A percentile compares a stretch with the other conserved stretches of the same genome.
phyloP scores from a whole-genome alignment of 345 rosid species.

The Salix dunnii region DNA sequence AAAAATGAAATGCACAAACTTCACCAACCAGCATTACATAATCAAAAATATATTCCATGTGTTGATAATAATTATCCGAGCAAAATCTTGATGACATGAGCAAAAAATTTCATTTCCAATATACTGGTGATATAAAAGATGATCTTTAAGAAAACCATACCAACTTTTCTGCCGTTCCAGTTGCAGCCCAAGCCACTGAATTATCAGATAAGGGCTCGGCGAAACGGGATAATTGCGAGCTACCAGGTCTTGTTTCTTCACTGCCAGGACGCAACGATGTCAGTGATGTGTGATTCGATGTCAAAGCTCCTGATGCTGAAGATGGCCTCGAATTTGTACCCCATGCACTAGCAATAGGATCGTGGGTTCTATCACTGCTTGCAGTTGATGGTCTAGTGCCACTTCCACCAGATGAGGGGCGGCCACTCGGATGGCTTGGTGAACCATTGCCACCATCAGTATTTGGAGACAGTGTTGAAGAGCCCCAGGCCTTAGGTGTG shows the following conservation, averaged over 20 bases:
- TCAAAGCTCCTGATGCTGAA: conserved; percentile 82
- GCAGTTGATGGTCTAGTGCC: conserved; percentile 94
- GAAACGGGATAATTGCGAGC: conserved; percentile 97
- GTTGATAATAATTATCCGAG: neutral
- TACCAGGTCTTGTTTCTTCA: conserved; percentile 98
- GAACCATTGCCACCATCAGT: conserved; percentile 73
- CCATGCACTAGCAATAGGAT: conserved; percentile 57
- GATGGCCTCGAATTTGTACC: conserved; percentile 87
- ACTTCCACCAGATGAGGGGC: conserved; percentile 94
- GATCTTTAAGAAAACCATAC: conserved; percentile 33
- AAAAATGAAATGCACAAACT: neutral
- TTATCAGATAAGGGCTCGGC: conserved; percentile 73
- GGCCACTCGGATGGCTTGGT: conserved; percentile 72
- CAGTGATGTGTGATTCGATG: conserved; percentile 66
- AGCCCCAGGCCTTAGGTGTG: conserved; percentile 83
- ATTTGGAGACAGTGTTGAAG: conserved; percentile 64
- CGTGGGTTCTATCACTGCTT: conserved; percentile 74
- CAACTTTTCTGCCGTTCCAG: conserved; percentile 55
- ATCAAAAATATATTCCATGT: neutral
- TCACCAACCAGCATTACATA: neutral
- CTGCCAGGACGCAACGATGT: conserved; percentile 82
- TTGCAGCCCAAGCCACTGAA: conserved; percentile 55
- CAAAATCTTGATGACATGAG: neutral
- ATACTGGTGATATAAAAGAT: neutral
- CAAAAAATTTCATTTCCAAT: neutral